A percentile compares a stretch with the other conserved stretches of the same genome.
Evolutionary conservation across 805 yeast genomes (phyloP).

Genomic region (Teunomyces pallodes): DNA sequence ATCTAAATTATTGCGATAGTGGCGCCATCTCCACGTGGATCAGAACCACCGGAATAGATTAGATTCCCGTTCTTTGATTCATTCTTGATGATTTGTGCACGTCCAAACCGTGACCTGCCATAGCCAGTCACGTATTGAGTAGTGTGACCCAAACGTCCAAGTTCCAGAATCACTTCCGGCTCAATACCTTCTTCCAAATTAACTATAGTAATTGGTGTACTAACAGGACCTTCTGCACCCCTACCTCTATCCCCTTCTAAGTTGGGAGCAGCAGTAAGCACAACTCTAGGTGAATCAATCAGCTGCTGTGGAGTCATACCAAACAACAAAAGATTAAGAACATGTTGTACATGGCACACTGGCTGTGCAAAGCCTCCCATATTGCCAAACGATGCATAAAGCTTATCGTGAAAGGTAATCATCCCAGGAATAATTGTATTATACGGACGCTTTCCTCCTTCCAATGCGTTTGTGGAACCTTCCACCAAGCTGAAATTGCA

Average conservation of each 20-base stretch:
- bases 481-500: slow-evolving; percentile 65
- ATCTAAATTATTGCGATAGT: slow-evolving; percentile 50
- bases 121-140: slow-evolving; percentile 43
- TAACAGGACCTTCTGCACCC: slow-evolving; percentile 65
- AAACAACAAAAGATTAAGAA: slow-evolving; percentile 60
- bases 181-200: slow-evolving; percentile 64
- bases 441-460: slow-evolving; percentile 70
- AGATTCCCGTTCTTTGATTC: slow-evolving; percentile 39
- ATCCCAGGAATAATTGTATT: slow-evolving; percentile 84
- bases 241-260: slow-evolving; percentile 46
- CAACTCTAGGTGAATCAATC: slow-evolving; percentile 71
- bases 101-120: slow-evolving; percentile 50
- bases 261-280: slow-evolving; percentile 53
- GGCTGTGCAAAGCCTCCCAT: slow-evolving; percentile 91
- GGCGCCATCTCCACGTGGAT: slow-evolving; percentile 83
- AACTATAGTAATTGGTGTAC: slow-evolving; percentile 57
- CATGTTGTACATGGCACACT: slow-evolving; percentile 79
- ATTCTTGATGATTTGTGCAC: slow-evolving; percentile 71
- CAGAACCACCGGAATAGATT: slow-evolving; percentile 70
- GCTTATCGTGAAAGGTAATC: slow-evolving; percentile 53
- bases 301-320: slow-evolving; percentile 71
- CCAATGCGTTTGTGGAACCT: slow-evolving; percentile 57
- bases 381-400: slow-evolving; percentile 74
- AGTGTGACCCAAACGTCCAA: slow-evolving; percentile 57
- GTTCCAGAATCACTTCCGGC: slow-evolving; percentile 42